Base-by-base conservation (phyloP, 768 basidiomycete genomes). In the Mycena epipterygia region DNA sequence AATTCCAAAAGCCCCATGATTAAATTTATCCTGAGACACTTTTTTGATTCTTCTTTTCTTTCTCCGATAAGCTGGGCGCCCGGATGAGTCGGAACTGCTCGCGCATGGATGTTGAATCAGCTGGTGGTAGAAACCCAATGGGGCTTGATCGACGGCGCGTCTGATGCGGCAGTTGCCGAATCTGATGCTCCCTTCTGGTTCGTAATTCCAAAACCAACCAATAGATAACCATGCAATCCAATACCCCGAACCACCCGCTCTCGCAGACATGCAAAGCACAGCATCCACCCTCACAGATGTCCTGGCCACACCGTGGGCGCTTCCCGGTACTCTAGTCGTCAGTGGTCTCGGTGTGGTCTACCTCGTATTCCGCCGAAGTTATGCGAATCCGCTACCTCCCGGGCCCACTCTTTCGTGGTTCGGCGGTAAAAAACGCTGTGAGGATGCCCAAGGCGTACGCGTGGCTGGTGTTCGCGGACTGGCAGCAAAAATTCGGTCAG, bases 381-480 rank as follows among this genome's bases (percentile, higher is more conserved):
- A 8, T 39, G 52, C 74, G 2, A 78, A 81, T 37, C 86, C 83
- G 0, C 80, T 83, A 25, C 89, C 89, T 16, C 89, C 90, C 29
- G 89, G 89, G 21, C 89, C 90, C 5, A 82, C 77, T 89, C 90
- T 75, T 72, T 90, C 30, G 79, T 84, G 46, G 86, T 88, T 70
- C 77, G 76, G 51, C 19, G 60, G 61, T 21, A n/a, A 63, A 52
- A 76, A 81, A 61, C 81, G 17, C 32, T n/a, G 39, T 41, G 12
- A 85, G 49, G 82, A 86, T 72, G 73, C 81, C 57, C 74, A 76
- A 70, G 76, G 78, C 79, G 46, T 73, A 81, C 39, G 81, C 81
- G 46, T 81, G 83, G 64, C 67, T 63, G n/a, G 78, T 81, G 0
- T 90, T 89, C 75, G 77, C 80, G 39, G 72, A 76, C 58, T 80